Conservation (phyloP, 1,139 yeast genomes). For the Hemisphaericaspora xylanilytica region DNA sequence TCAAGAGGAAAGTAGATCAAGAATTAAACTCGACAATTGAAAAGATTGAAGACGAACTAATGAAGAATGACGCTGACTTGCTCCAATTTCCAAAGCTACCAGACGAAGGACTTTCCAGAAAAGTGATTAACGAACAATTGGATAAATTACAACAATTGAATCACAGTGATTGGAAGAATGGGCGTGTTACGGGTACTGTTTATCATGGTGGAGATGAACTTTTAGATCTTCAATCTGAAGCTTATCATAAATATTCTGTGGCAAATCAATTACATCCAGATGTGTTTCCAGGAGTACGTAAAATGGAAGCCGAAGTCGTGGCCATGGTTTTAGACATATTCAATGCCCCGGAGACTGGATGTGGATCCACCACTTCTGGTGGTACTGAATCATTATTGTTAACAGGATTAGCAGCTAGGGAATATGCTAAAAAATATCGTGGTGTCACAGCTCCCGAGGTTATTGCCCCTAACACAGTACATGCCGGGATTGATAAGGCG, state of each 20-base stretch:
- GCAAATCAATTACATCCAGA: conserved; percentile 97
- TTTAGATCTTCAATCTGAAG: conserved; percentile 67
- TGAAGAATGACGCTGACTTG: conserved; percentile 49
- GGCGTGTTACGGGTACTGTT: conserved; percentile 91
- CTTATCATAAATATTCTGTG: conserved; percentile 74
- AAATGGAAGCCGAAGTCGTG: conserved; percentile 95
- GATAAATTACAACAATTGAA: conserved; percentile 48
- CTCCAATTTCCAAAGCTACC: conserved; percentile 57
- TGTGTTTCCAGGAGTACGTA: conserved; percentile 92
- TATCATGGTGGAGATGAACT: conserved; percentile 89
- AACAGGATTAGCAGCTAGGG: conserved; percentile 84
- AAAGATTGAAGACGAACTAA: conserved; percentile 53
- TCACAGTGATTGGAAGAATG: conserved; percentile 78
- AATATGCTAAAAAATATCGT: conserved; percentile 51
- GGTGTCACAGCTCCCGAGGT: conserved; percentile 80
- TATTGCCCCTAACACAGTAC: conserved; percentile 84
- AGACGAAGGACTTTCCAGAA: conserved; percentile 48
- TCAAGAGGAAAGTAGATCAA: conserved; percentile 54
- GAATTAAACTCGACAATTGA: conserved; percentile 53
- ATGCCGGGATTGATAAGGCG: conserved; percentile 96
- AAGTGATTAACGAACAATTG: conserved; percentile 46
- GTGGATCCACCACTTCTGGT: conserved; percentile 95
- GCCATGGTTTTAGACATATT: conserved; percentile 82
- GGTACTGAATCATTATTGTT: conserved; percentile 90
- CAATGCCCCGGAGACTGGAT: conserved; percentile 68